These are phyloP conservation scores for Fistulifera solaris DNA, from an alignment of 108 stramenopile species.

Conservation along the genomic window DNA sequence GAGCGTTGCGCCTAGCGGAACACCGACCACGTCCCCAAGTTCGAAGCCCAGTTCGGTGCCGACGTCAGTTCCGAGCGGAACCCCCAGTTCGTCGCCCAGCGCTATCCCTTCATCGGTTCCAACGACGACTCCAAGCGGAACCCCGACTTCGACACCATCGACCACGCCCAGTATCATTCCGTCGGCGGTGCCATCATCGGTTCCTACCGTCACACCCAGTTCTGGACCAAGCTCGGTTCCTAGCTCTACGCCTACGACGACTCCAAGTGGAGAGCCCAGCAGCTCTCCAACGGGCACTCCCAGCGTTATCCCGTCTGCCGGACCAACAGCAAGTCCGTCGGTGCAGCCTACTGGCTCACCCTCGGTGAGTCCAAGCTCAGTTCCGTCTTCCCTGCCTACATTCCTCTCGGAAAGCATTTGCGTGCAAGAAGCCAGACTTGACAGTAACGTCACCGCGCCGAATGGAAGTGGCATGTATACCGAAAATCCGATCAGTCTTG, in stretches of 20 bases:
- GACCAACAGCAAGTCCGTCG: conserved; percentile 1
- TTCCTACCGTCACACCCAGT: neutral
- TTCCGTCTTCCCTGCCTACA: conserved; percentile 4
- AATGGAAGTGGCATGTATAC: no score
- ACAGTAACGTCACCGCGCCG: no score
- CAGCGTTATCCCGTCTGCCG: neutral
- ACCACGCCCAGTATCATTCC: neutral
- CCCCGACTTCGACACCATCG: neutral
- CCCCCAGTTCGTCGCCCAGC: conserved; percentile 4
- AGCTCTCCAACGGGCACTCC: neutral
- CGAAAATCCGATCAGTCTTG: no score
- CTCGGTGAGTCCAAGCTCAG: conserved; percentile 1
- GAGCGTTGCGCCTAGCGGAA: conserved; percentile 4
- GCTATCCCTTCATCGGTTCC: neutral
- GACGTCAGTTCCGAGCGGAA: conserved; percentile 4
- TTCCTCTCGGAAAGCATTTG: no score
- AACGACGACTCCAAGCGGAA: neutral
- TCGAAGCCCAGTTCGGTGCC: neutral
- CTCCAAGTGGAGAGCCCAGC: neutral
- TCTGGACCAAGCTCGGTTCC: conserved; percentile 3
- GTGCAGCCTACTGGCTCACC: conserved; percentile 8
- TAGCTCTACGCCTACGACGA: neutral
- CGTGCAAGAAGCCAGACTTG: no score
- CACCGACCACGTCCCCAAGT: conserved; percentile 1
- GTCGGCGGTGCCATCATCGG: neutral